Evolutionary conservation across 495 filamentous ascomycete genomes (phyloP).

Genomic region (Penicillium flavigenum): DNA sequence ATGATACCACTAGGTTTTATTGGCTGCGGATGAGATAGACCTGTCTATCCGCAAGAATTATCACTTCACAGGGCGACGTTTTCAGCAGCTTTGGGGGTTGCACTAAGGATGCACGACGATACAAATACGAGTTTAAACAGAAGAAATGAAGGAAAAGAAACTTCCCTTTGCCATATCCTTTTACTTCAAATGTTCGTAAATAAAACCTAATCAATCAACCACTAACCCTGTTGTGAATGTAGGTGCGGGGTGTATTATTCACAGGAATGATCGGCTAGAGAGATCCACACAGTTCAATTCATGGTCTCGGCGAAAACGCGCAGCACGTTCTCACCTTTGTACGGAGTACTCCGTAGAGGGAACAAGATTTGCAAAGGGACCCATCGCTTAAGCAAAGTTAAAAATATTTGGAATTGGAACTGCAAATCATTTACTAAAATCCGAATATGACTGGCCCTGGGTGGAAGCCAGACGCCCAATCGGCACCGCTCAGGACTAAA

Average conservation of each 20-base stretch:
- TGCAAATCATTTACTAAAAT: background rate
- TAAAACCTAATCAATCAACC: background rate
- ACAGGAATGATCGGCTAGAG: constrained; percentile 6
- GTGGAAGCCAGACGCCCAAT: background rate
- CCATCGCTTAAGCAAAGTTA: background rate
- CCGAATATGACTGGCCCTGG: background rate
- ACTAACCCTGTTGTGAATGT: background rate
- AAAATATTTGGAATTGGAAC: constrained; percentile 14
- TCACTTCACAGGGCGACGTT: background rate
- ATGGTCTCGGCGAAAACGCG: background rate
- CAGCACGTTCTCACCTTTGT: background rate
- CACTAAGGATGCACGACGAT: background rate
- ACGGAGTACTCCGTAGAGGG: background rate
- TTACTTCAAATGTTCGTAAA: background rate
- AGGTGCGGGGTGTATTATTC: constrained; percentile 6
- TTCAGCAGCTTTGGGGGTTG: background rate
- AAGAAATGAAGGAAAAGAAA: background rate
- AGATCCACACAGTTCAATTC: constrained; percentile 1
- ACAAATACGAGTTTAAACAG: background rate
- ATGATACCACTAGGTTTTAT: background rate
- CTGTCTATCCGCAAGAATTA: background rate
- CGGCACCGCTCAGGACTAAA: background rate
- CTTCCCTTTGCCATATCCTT: background rate
- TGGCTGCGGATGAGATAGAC: background rate
- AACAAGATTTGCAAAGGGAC: background rate